Evolutionary conservation across 306 rosid genomes (phyloP).

Genomic region (Malus sieversii): DNA sequence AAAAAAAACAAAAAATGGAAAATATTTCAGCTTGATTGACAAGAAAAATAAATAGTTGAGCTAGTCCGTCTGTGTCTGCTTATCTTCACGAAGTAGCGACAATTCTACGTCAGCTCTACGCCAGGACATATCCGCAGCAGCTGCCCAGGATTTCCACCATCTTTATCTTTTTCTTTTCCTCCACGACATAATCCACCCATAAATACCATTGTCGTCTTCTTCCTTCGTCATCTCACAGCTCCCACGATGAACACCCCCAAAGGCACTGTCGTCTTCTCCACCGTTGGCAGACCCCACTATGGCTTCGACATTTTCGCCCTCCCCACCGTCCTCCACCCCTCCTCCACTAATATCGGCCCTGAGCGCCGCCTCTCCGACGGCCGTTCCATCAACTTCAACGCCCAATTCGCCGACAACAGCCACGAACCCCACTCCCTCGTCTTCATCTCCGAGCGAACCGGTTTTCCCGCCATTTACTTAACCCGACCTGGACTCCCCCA

Average conservation of each 20-base stretch:
- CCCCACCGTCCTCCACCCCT: slow-evolving; percentile 9
- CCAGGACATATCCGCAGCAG: background rate
- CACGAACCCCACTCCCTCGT: slow-evolving; percentile 21
- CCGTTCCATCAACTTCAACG: slow-evolving; percentile 67
- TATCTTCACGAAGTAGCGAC: background rate
- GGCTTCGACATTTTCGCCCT: slow-evolving; percentile 71
- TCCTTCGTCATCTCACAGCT: background rate
- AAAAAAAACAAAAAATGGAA: too few species aligned
- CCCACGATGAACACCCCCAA: slow-evolving; percentile 14
- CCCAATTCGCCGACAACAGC: slow-evolving; percentile 38
- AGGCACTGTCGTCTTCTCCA: slow-evolving; percentile 56
- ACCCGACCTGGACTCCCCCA: slow-evolving; percentile 24
- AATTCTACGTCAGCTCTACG: background rate
- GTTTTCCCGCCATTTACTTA: slow-evolving; percentile 37
- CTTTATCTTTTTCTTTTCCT: background rate
- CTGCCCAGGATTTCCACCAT: background rate
- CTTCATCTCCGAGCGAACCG: slow-evolving; percentile 67
- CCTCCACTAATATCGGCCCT: background rate
- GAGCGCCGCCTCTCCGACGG: slow-evolving; percentile 66
- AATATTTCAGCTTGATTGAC: too few species aligned
- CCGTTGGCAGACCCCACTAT: slow-evolving; percentile 49
- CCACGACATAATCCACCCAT: background rate
- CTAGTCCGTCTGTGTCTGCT: background rate
- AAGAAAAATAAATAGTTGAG: too few species aligned
- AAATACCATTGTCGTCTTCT: background rate